Conservation (phyloP, 1,284 basidiomycete species). For the Fomes fomentarius region DNA sequence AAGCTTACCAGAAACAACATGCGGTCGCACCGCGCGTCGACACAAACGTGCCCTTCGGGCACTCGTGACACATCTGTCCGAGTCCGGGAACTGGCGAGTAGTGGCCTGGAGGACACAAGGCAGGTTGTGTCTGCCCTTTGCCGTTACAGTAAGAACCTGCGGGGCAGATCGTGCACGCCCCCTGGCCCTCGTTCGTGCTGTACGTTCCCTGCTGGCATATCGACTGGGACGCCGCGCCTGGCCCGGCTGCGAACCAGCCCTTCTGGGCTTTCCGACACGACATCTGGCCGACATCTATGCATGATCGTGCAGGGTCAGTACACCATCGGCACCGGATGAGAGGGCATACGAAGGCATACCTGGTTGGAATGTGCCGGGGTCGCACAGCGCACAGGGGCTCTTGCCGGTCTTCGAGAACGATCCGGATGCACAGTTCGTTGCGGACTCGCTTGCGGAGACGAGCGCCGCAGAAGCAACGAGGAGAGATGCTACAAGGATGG, state of each 20-base stretch:
- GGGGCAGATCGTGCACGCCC: constrained; percentile 16
- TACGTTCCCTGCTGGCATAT: constrained; percentile 20
- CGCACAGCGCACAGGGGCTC: constrained; percentile 14
- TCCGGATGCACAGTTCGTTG: constrained; percentile 8
- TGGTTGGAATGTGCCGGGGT: constrained; percentile 15
- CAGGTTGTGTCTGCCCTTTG: constrained; percentile 10
- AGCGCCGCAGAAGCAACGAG: neutral
- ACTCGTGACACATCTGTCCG: constrained; percentile 21
- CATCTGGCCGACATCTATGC: constrained; percentile 13
- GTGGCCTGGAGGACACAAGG: constrained; percentile 17
- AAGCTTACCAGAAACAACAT: constrained; percentile 27
- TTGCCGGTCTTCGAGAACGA: constrained; percentile 13
- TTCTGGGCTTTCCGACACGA: constrained; percentile 16
- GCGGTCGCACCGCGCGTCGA: constrained; percentile 23
- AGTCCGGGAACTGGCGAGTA: constrained; percentile 17
- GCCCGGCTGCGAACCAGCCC: constrained; percentile 18
- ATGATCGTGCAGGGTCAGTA: no score
- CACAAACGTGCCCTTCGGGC: constrained; percentile 27
- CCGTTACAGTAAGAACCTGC: constrained; percentile 24
- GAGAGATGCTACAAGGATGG: neutral
- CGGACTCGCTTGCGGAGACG: neutral
- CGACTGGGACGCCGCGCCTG: constrained; percentile 14
- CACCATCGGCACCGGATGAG: no score
- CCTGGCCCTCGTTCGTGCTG: constrained; percentile 14
- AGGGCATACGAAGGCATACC: constrained; percentile 4